Evolutionary conservation across 129 eudicot genomes (phyloP).

Genomic region (Glebionis coronaria): DNA sequence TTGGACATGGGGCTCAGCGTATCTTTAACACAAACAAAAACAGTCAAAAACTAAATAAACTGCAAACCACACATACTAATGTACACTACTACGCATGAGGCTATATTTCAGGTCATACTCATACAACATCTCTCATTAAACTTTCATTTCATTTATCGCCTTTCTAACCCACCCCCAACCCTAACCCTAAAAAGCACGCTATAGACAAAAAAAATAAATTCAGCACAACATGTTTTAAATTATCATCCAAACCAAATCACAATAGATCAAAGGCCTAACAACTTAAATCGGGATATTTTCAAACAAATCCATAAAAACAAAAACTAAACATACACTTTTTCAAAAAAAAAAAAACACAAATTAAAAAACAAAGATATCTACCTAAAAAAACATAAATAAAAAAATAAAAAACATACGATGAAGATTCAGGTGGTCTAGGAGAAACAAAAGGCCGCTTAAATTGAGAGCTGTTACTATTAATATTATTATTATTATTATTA

Average conservation of each 20-base stretch:
- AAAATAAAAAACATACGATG: slow-evolving; percentile 47
- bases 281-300: not conserved
- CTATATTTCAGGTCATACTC: not conserved
- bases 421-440: slow-evolving; percentile 47
- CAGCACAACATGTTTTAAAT: not conserved
- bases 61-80: too few species aligned
- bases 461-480: slow-evolving; percentile 49
- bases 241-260: slow-evolving; percentile 21
- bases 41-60: not conserved
- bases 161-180: slow-evolving; percentile 21
- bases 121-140: not conserved
- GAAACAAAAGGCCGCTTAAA: slow-evolving; percentile 85
- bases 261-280: slow-evolving; percentile 14
- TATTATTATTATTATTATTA: slow-evolving; percentile 53
- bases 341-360: not conserved
- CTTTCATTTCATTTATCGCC: too few species aligned
- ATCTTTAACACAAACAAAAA: slow-evolving; percentile 40
- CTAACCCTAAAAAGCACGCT: slow-evolving; percentile 16
- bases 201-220: not conserved
- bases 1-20: slow-evolving; percentile 60
- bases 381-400: not conserved
- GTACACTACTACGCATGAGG: not conserved
- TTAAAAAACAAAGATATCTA: not conserved
- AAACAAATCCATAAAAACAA: slow-evolving; percentile 3
- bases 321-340: not conserved